phyloP scores from a whole-genome alignment of 2,329 filamentous ascomycete genomes.

The Tolypocladium ovalisporum region DNA sequence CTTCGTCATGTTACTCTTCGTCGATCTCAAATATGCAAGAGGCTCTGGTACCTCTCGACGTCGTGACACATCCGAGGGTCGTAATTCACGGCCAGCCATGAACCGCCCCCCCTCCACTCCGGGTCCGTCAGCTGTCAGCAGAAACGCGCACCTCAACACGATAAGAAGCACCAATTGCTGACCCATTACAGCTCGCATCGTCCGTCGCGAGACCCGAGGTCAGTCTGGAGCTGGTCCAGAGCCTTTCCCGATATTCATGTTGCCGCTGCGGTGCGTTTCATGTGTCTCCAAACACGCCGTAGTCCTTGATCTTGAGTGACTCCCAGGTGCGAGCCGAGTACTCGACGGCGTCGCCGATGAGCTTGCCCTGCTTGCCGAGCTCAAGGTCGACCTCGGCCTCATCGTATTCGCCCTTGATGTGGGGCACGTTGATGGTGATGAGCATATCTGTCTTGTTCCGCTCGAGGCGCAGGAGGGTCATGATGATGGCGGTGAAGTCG shows the following conservation, averaged over 20 bases:
- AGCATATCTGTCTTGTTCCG: constrained; percentile 69
- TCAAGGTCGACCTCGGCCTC: constrained; percentile 61
- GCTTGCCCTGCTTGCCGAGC: constrained; percentile 52
- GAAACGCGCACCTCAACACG: no score
- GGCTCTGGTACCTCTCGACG: neutral
- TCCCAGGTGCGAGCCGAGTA: constrained; percentile 58
- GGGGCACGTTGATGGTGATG: constrained; percentile 79
- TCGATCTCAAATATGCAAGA: neutral
- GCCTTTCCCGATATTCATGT: neutral
- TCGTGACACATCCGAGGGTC: neutral
- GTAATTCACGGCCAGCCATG: neutral
- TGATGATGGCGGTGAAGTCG: constrained; percentile 63
- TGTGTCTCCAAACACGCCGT: constrained; percentile 52
- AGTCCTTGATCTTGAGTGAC: constrained; percentile 70
- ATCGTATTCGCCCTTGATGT: constrained; percentile 64
- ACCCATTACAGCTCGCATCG: neutral
- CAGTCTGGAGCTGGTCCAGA: neutral
- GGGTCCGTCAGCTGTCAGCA: neutral
- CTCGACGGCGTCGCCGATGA: constrained; percentile 59
- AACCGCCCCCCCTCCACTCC: neutral
- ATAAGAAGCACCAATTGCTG: neutral
- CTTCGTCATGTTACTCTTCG: neutral
- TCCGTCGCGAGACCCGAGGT: neutral
- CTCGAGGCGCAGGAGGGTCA: constrained; percentile 68
- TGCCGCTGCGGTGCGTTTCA: constrained; percentile 3